Percentiles rank a stretch among this genome's conserved stretches.
Evolutionary conservation across 305 asterid species (phyloP).

Genomic region (Rubia occidens): DNA sequence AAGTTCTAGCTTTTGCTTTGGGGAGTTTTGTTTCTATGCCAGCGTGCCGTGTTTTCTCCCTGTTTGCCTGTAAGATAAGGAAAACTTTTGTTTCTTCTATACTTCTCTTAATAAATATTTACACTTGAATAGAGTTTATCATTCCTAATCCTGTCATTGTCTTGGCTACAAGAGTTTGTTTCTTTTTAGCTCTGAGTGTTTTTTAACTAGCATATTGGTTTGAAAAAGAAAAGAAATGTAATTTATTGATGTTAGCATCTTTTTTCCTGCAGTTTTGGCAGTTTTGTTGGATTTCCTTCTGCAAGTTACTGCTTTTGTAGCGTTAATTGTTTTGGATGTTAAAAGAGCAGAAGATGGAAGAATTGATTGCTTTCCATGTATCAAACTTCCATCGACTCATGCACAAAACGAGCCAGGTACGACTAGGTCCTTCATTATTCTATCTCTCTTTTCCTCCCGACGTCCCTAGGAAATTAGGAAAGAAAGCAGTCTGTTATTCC

Average conservation of each 20-base stretch:
- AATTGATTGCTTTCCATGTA: constrained; percentile 87
- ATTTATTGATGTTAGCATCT: background rate
- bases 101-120: background rate
- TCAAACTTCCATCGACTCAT: constrained; percentile 25
- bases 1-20: constrained; percentile 99
- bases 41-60: constrained; percentile 94
- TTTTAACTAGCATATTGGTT: background rate
- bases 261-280: constrained; percentile 64
- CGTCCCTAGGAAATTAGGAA: background rate
- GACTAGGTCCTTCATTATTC: background rate
- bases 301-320: constrained; percentile 98
- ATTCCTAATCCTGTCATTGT: background rate
- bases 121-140: background rate
- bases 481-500: background rate
- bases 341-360: constrained; percentile 88
- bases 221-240: background rate
- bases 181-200: background rate
- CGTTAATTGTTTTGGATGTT: constrained; percentile 87
- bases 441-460: background rate
- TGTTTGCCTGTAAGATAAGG: constrained; percentile 50
- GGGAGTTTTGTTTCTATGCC: constrained; percentile 99
- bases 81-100: background rate
- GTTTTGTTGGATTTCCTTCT: constrained; percentile 93
- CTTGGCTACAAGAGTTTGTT: background rate
- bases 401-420: constrained; percentile 8